These are phyloP conservation scores for Solanum pennellii DNA, from an alignment of 257 asterid species.

Conservation along the genomic window DNA sequence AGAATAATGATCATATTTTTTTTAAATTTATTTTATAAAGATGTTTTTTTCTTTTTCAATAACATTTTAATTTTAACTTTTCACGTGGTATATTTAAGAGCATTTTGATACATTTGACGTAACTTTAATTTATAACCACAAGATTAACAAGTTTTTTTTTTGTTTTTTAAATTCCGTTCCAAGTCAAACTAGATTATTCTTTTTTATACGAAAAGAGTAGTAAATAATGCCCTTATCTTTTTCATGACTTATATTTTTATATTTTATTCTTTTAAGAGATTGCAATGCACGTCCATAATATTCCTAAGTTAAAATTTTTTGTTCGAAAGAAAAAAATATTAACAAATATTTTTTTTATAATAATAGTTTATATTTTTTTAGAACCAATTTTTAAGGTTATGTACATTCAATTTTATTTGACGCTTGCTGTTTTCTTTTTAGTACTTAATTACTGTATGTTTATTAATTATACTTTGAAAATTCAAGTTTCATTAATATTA, in stretches of 20 bases:
- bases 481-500: neutral
- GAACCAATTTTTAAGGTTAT: neutral
- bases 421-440: neutral
- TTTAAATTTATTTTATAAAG: no score
- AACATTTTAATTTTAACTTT: rapidly evolving
- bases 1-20: no score
- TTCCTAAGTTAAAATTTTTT: neutral
- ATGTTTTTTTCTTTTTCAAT: no score
- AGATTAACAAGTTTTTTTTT: no score
- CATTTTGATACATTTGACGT: no score
- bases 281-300: neutral
- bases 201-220: rapidly evolving
- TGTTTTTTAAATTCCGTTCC: rapidly evolving
- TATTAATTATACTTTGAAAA: neutral
- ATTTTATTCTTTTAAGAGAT: neutral
- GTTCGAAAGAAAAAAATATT: neutral
- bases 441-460: neutral
- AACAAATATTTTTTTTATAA: neutral
- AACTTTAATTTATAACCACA: no score
- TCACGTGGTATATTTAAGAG: no score
- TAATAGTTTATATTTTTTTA: neutral
- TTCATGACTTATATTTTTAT: neutral
- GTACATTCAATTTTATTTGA: neutral
- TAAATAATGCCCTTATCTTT: neutral
- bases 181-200: no score